A percentile compares a stretch with the other conserved stretches of the same genome.
Conservation (phyloP, 2,329 filamentous ascomycete genomes). For the Neopestalotiopsis sp. region DNA sequence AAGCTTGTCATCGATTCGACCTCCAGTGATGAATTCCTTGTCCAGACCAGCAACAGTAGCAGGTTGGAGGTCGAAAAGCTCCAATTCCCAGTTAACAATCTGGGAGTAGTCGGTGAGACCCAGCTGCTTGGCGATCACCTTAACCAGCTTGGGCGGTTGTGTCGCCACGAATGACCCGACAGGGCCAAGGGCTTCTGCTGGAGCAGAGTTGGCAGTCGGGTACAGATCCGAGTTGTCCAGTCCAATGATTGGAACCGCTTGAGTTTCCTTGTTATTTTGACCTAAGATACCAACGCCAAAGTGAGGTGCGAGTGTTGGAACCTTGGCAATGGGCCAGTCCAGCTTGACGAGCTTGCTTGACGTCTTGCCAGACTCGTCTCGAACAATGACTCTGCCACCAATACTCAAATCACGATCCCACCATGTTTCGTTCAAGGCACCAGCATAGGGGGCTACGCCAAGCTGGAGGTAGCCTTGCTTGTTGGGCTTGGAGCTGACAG, state of each 20-base stretch:
- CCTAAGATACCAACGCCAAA: constrained; percentile 80
- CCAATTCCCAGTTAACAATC: constrained; percentile 96
- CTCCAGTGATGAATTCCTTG: constrained; percentile 92
- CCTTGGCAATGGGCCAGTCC: constrained; percentile 90
- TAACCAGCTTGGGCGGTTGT: constrained; percentile 85
- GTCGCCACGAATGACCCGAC: constrained; percentile 77
- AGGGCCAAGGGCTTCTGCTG: constrained; percentile 59
- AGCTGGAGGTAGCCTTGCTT: constrained; percentile 88
- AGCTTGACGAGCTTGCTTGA: constrained; percentile 84
- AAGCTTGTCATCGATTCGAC: constrained; percentile 96
- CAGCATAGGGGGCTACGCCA: constrained; percentile 91
- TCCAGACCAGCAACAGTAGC: constrained; percentile 84
- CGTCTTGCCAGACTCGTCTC: constrained; percentile 78
- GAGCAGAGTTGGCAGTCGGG: constrained; percentile 36
- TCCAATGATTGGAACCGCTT: constrained; percentile 93
- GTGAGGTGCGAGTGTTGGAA: constrained; percentile 91
- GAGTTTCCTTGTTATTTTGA: constrained; percentile 81
- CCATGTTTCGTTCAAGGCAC: constrained; percentile 87
- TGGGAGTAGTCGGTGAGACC: constrained; percentile 72
- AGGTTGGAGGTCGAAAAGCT: constrained; percentile 90
- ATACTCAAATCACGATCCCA: constrained; percentile 96
- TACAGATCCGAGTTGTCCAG: constrained; percentile 73
- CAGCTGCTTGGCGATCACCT: constrained; percentile 81
- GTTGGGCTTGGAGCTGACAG: constrained; percentile 82
- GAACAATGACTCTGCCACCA: constrained; percentile 86